These are phyloP conservation scores for Mortierella hygrophila DNA, from an alignment of 192 early-diverging fungal species.

Conservation along the genomic window DNA sequence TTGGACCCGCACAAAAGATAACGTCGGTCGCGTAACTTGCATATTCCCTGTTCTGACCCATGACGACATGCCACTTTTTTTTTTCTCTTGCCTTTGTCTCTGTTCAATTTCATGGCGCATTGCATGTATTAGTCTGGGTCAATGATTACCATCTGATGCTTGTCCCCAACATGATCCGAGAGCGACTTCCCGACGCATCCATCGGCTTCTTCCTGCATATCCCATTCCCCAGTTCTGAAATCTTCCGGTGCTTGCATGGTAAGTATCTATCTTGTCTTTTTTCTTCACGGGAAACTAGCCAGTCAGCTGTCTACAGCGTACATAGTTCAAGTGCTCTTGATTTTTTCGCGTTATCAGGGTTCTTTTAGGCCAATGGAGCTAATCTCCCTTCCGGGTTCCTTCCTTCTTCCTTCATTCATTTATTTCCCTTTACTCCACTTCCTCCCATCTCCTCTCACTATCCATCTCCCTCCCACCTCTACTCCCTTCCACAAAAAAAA, in stretches of 20 bases:
- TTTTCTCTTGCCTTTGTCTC: not conserved
- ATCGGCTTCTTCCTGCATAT: slow-evolving; percentile 98
- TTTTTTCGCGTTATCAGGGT: not conserved
- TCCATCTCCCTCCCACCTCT: not conserved
- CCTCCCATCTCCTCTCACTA: not conserved
- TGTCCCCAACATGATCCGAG: slow-evolving; percentile 88
- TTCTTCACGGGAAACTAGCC: not conserved
- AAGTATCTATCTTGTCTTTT: slow-evolving; percentile 38
- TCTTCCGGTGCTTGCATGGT: slow-evolving; percentile 91
- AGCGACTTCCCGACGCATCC: slow-evolving; percentile 85
- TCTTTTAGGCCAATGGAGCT: not conserved
- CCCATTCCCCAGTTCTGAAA: slow-evolving; percentile 95
- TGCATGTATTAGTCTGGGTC: slow-evolving; percentile 81
- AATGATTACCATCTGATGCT: slow-evolving; percentile 99
- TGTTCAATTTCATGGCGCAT: not conserved
- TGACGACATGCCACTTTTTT: not conserved
- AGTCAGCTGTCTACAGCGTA: not conserved
- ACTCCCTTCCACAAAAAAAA: slow-evolving; percentile 6
- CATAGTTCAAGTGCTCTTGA: not conserved
- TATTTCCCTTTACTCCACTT: not conserved
- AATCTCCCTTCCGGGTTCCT: not conserved
- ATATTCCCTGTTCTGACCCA: not conserved
- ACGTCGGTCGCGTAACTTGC: slow-evolving; percentile 6
- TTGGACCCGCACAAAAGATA: not conserved
- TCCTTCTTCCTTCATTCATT: not conserved